Evolutionary conservation across 2,329 filamentous ascomycete species (phyloP), one percentile per base, ranked within the genome.

Genomic region (Xylariaceae sp.): DNA sequence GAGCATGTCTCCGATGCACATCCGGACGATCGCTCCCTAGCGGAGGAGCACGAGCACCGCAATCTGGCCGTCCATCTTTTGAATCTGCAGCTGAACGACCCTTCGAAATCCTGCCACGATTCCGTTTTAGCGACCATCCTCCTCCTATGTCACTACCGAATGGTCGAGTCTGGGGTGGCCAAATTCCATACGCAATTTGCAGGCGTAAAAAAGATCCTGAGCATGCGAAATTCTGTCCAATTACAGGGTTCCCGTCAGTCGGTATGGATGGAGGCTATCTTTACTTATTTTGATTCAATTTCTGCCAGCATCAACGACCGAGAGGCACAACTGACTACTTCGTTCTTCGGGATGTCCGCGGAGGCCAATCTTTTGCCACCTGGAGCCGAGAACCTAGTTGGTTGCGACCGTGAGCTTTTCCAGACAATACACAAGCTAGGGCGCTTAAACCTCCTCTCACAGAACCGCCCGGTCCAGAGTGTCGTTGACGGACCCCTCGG

Each of bases 111-210:
- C 4, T 86, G 87, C 48, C 87, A 94, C 63, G 93, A 97, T 70
- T 92, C 91, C 0, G 89, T 94, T 4, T 78, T 97, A 24, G 92
- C 91, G 2, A 96, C 91, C 3, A 84, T 97, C 29, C 81, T 97
- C 32, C 82, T 97, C 7, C 80, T 97, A 3, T 96, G 92, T 69
- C 86, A 97, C 56, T 96, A 96, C 70, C 89, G 95, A 62, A 92
- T 96, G 75, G 94, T 91, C 58, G 92, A 97, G 72, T 94, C 90
- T 1, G 93, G 93, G 3, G 87, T 97, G 62, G 91, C 91, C 16
- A 93, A 93, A 66, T 97, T 97, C 73, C 90, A 92, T 62, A 94
- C 90, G 0, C 93, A 97, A 69, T 92, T 97, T 65, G 91, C 91
- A 1, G 92, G 93, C 0, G 92, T 97, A 32, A 92, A 92, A 73